These are phyloP conservation scores for Platanthera guangdongensis DNA, from an alignment of 106 monocot species.

Conservation along the genomic window DNA sequence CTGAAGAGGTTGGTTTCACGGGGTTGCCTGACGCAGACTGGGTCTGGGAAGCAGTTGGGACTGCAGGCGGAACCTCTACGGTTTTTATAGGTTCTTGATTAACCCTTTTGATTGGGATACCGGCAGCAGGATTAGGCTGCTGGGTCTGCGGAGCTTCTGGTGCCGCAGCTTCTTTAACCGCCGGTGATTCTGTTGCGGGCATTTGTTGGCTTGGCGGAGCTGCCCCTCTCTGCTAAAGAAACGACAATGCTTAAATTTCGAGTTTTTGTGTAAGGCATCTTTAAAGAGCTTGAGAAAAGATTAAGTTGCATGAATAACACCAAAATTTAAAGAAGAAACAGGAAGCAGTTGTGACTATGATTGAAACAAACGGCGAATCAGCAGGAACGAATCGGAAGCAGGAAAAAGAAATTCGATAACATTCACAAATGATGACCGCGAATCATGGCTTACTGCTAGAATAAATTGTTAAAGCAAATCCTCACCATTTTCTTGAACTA, in stretches of 20 bases:
- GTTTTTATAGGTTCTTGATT: slow-evolving; percentile 4
- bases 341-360: neutral
- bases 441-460: neutral
- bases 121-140: neutral
- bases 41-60: slow-evolving; percentile 1
- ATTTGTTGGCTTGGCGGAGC: neutral
- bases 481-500: neutral
- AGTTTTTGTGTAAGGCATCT: no score
- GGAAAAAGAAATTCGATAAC: neutral
- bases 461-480: neutral
- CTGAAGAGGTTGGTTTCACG: neutral
- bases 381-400: neutral
- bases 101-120: neutral
- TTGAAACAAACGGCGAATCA: neutral
- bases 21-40: neutral
- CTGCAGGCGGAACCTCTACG: neutral
- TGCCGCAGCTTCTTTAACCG: neutral
- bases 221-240: neutral
- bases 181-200: neutral
- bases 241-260: neutral
- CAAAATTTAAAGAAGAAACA: neutral
- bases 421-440: neutral
- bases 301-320: neutral
- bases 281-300: neutral
- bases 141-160: neutral